Evolutionary conservation across 2,329 filamentous ascomycete species (phyloP).

Genomic region (Alternaria burnsii): DNA sequence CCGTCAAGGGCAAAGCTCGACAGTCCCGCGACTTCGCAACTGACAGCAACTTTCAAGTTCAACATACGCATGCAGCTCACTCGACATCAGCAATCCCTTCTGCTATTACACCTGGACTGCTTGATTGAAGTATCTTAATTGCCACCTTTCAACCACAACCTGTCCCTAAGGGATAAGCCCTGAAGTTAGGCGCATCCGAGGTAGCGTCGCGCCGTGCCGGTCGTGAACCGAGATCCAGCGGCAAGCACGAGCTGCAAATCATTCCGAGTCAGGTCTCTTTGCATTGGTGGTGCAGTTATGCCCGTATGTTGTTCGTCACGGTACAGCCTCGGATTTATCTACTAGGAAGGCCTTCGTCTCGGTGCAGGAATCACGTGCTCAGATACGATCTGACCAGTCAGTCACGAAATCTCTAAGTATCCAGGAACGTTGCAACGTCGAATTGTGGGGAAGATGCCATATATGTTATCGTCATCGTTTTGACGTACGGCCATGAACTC

Average conservation of each 20-base stretch:
- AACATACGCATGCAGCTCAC: background rate
- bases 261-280: conserved; percentile 24
- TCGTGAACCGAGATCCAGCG: conserved; percentile 34
- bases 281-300: background rate
- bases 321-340: background rate
- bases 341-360: conserved; percentile 3
- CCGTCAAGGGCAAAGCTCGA: background rate
- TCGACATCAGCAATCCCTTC: background rate
- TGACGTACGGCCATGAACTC: conserved; percentile 1
- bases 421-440: conserved; percentile 7
- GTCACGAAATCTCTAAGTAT: background rate
- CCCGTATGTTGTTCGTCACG: conserved; percentile 14
- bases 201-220: conserved; percentile 38
- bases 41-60: conserved; percentile 5
- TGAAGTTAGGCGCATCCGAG: conserved; percentile 28
- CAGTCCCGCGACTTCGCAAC: background rate
- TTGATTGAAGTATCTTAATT: background rate
- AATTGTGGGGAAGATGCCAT: conserved; percentile 1
- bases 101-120: background rate
- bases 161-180: conserved; percentile 3
- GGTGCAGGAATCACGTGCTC: conserved; percentile 5
- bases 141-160: background rate
- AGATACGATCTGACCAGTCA: background rate
- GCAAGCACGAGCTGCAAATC: conserved; percentile 31
- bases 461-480: conserved; percentile 11